Base-by-base conservation (phyloP, 2,329 filamentous ascomycete species). In the Cercospora brassicicola region DNA sequence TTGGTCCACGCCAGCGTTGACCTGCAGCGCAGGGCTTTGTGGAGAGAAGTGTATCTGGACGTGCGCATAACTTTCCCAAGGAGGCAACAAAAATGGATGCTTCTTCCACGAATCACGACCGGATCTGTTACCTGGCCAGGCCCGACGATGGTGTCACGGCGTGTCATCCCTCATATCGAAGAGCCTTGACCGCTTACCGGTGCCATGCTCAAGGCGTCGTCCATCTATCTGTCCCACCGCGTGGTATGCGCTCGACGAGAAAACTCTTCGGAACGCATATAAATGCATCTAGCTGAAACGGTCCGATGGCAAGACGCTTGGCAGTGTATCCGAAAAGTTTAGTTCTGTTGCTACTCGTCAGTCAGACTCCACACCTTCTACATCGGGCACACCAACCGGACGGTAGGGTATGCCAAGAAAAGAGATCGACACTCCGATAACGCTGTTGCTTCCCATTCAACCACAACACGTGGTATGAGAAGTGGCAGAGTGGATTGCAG, bases 271-370 rank as follows among this genome's bases (percentile, higher is more conserved):
- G 20, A 15, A 59, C 18, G 39, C 53, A 59, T n/a, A 11, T 15
- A 13, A 51, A 23, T 45, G 30, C 53, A 57, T 65, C 53, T 65
- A 65, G 31, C 31, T 59, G 53, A 59, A 45, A 65, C 62, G 51
- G 51, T 30, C 33, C 18, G n/a, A 26, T 2, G 36, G 33, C 36
- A 36, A 57, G 23, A 28, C 23, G 26, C 62, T 65, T 65, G 62
- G 62, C 62, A 33, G 20, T 11, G 15, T 3, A 10, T 23, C 31
- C 18, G 57, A 20, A 33, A 23, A 55, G 48, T 26, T 26, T 55
- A 53, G 18, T 28, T 53, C 23, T 39, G 31, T 15, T 60, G 30
- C 23, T 8, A 30, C 39, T 60, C 57, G 57, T 60, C 33, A 18
- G 31, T 60, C 23, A 28, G 57, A 60, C 57, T 28, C 57, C 57